These are phyloP conservation scores for Soucietia sequanensis DNA, from an alignment of 805 yeast genomes.

Conservation along the genomic window DNA sequence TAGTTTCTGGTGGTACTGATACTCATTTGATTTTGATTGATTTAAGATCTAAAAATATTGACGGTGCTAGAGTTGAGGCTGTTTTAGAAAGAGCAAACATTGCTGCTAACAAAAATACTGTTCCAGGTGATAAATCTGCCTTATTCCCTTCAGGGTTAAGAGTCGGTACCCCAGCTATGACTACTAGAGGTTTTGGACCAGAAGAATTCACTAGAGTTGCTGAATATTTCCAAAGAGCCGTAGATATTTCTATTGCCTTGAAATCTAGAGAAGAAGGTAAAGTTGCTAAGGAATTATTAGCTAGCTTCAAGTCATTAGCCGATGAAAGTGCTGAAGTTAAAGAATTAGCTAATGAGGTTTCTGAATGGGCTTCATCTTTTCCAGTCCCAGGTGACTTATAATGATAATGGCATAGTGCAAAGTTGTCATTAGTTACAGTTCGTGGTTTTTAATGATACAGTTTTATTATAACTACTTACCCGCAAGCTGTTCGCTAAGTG, in stretches of 20 bases:
- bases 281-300: constrained; percentile 58
- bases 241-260: constrained; percentile 59
- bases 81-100: constrained; percentile 92
- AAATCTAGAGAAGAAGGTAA: constrained; percentile 59
- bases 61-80: constrained; percentile 96
- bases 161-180: constrained; percentile 98
- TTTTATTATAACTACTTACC: no score
- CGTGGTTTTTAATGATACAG: no score
- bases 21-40: constrained; percentile 93
- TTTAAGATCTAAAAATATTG: constrained; percentile 84
- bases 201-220: constrained; percentile 81
- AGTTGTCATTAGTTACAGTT: background rate
- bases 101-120: constrained; percentile 95
- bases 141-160: constrained; percentile 96
- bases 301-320: constrained; percentile 70
- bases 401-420: background rate
- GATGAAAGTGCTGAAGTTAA: constrained; percentile 60
- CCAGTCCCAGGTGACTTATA: constrained; percentile 84
- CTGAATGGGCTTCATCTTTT: constrained; percentile 67
- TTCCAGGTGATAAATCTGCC: constrained; percentile 97
- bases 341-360: constrained; percentile 62
- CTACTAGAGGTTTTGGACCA: constrained; percentile 93
- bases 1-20: constrained; percentile 95
- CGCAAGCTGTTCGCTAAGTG: background rate
- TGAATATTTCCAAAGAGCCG: constrained; percentile 76